Evolutionary conservation across 306 rosid species (phyloP), one percentile per base, ranked within the genome.

Genomic region (Quercus alba): DNA sequence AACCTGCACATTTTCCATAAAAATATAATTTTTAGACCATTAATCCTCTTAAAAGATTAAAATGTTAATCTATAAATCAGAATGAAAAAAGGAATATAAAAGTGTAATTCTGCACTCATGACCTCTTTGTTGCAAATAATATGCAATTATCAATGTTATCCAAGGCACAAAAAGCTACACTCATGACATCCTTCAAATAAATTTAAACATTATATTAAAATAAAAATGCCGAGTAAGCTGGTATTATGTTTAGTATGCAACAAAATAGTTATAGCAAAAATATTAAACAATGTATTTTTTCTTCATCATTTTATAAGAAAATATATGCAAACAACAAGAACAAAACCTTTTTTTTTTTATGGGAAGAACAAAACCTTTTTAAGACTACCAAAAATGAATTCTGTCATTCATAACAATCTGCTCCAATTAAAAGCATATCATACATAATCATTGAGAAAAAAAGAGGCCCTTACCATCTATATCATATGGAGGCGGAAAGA

Each of bases 401-500:
- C 17, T 35, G 72, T 25, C 5, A 67, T 67, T 25, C 51, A 67
- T 49, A 19, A 35, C 38, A 19, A 33, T 67, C 17, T 67, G 23
- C 35, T 67, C 72, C 25, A 67, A 46, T 33, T 67, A 33, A 26
- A 33, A 33, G 73, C 28, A 57, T 80, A 28, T 20, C 71, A 56
- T 23, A 35, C 84, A 67, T 72, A 44, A 54, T 41, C 23, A 58
- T 12, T 18, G 19, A 52, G 75, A 71, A 55, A 75, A 61, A 20
- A 28, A 54, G 75, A 72, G 69, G 70, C 55, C 51, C 89, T 82
- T 92, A 95, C 99, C 98, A 59, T 91, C 92, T 7, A 61, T 38
- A 61, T 91, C 94, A 81, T 93, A 89, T 30, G 99, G 99, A 35
- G 91, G 93, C 77, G 99, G 98, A 87, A 91, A 95, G 93, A 95